Evolutionary conservation across 805 yeast species (phyloP), one percentile per base, ranked within the genome.

Genomic region (Wickerhamomyces canadensis): DNA sequence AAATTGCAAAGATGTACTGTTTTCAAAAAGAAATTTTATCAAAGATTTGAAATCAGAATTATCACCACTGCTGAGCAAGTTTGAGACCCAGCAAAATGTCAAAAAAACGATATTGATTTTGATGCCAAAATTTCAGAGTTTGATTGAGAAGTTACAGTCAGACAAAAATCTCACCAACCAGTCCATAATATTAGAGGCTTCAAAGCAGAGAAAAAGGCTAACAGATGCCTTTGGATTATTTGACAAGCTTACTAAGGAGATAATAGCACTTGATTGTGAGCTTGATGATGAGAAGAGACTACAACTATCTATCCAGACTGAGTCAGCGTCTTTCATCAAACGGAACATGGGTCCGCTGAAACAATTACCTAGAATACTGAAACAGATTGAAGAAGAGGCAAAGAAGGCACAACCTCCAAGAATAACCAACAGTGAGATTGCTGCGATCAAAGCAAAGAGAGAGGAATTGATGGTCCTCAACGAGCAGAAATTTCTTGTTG

Each of bases 381-480:
- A 67, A 41, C 34, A 49, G 15, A 30, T 45, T 8, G 48, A 45
- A 12, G 35, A 37, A 19, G 38, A 40, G 15, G 36, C 41, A 6
- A 43, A 36, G 35, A 47, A 36, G 38, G 33, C 13, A 18, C 45
- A 17, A 38, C 55, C 34, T 33, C 55, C 35, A 15, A 42, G 42
- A 19, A 42, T 49, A 19, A 55, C 54, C 15, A 32, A 68, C 65
- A 33, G 74, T 58, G 52, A 60, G 2, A 68, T 79, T 5, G 69
- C 73, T 35, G 72, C 79, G 44, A 72, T 83, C 9, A 67, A 88
- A 30, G 69, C 69, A 34, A 60, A 68, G 19, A 61, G 93, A 32
- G 91, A 87, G 47, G 80, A 82, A 45, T 61, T 89, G 40, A 84
- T 89, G 82, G 96, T 91, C 10, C 61, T 87, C 52, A 81, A 81